Base-by-base conservation (phyloP, 306 rosid genomes). In the Castanopsis chinensis region DNA sequence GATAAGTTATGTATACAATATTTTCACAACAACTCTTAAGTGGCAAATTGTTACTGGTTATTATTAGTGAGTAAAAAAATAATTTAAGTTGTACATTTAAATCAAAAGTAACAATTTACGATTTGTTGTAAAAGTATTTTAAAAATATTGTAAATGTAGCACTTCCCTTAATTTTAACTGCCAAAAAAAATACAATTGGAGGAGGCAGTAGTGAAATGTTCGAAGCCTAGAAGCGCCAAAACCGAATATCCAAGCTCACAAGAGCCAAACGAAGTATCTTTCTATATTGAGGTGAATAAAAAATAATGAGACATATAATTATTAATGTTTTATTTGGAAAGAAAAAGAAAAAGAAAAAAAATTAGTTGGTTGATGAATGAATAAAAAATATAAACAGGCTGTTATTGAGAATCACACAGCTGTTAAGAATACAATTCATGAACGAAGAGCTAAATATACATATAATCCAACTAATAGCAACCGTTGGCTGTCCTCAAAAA, bases 1-100 rank as follows among this genome's bases (percentile, higher is more conserved):
- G 45, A 41, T 7, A 41, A 8, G 0, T 0, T 41, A 41, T 41
- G 45, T 2, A 41, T 41, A 41, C 11, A 41, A 41, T 0, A 41
- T 41, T 41, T 41, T 41, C 12, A 41, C 0, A 41, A 41, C 0
- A 41, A 41, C 11, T 41, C 0, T 41, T 41, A 41, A 41, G 45
- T 8, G 12, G 0, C 0, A 41, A 41, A 0, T 41, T 41, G 3
- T 41, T 41, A 41, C 0, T 8, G 12, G 0, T 8, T 0, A 3
- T 2, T 2, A 41, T 41, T 41, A 3, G 0, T 41, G 12, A 8
- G 12, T 0, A 8, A 41, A 41, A 41, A 41, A 41, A 3, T 41
- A 41, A 41, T 8, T 41, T 41, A 41, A 41, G 0, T 41, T 8
- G 1, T 41, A 0, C 0, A 41, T 41, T 41, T 3, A 41, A 41